Evolutionary conservation across 202 grass and related monocot species (phyloP), one percentile per base, ranked within the genome.

Genomic region (Musa balbisiana): DNA sequence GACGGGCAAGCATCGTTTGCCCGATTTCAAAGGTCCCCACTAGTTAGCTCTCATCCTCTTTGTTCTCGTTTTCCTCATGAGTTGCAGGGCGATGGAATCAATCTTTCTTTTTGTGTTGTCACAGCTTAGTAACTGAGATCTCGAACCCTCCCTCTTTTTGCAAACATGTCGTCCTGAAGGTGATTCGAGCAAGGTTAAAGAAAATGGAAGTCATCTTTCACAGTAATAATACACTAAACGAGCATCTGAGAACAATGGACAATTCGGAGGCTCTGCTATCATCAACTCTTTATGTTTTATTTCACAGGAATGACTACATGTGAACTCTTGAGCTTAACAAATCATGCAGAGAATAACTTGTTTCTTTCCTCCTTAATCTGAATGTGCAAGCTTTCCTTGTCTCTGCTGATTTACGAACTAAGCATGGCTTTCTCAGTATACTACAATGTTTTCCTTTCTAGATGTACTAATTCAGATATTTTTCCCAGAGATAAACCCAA

Each of bases 401-500:
- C 11, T 55, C 55, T 53, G 49, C 52, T 20, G 75, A 49, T 25
- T 58, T 51, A 6, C 4, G 0, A 6, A 43, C 33, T 43, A 43
- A 43, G 33, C 33, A 0, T 43, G 5, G 33, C 27, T 43, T 43
- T 43, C 29, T 43, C 33, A 43, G 33, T 43, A 43, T 43, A 6
- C 33, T 43, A 4, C 33, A 43, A 43, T 43, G 33, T 43, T 43
- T 43, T 43, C 33, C 5, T 43, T 43, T 43, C 33, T 20, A 63
- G 15, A 54, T 86, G 16, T 71, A 33, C 54, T 72, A 52, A 87
- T 9, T 77, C 26, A 52, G 14, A 65, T 82, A 20, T 22, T 73
- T 22, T 76, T 54, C 76, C 75, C 87, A 97, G 90, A 89, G 79
- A 87, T 97, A 81, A 97, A 97, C 76, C 93, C 93, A 56, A 85